Base-by-base conservation (phyloP, 257 asterid species). In the Haberlea rhodopensis region DNA sequence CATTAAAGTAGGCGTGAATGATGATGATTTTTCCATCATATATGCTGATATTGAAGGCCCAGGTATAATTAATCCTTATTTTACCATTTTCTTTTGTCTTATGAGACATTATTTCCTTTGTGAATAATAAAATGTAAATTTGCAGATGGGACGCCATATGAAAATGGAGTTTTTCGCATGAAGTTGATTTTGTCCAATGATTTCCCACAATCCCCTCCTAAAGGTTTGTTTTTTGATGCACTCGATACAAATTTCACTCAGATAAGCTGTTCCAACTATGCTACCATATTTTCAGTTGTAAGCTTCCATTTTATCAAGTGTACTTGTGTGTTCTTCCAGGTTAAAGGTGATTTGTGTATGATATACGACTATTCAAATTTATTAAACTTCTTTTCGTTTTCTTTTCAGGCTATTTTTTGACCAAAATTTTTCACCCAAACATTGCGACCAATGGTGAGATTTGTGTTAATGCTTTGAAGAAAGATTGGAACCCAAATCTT, bases 71-170 rank as follows among this genome's bases (percentile, higher is more conserved):
- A 10, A 37, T 11, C 11, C n/a, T 2, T 37, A 51, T 15, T 40
- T 6, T 7, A 52, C 62, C 51, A 63, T 19, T 48, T n/a, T n/a
- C 57, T 20, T 26, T 57, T 72, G n/a, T 24, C 51, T 2, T 69
- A 51, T 65, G 26, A 7, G 63, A 20, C 25, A 29, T 34, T 53
- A 22, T 40, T 52, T 60, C 27, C 43, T 46, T 69, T 23, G n/a
- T n/a, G 66, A 74, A 74, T 71, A 37, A 37, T 11, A 37, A 59
- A 62, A 43, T 73, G 57, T 46, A 29, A 73, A 61, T 65, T 68
- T 78, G 81, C 99, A 92, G 99, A 94, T 74, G 96, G 96, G 65
- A 92, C 99, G 29, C 97, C 99, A 2, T 92, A 89, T 49, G 97
- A 92, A 71, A 87, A 89, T 65, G 99, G 99, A 1, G 67, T 82